Conservation (phyloP, 2,329 filamentous ascomycete genomes). For the Fusarium armeniacum region DNA sequence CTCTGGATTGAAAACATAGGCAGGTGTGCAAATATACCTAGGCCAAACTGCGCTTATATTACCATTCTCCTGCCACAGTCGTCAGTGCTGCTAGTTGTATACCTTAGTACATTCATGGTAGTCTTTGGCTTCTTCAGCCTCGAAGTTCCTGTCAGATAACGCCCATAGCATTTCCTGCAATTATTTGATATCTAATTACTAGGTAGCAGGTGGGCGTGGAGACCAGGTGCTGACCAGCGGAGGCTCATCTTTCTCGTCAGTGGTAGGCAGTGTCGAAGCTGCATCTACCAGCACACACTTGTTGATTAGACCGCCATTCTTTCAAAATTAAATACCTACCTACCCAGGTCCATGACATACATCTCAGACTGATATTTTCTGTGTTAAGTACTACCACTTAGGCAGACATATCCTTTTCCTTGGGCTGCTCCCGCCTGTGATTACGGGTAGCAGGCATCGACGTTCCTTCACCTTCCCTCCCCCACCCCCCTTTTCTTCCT, state of each 20-base stretch:
- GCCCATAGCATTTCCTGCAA: not conserved
- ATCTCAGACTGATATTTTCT: not conserved
- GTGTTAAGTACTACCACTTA: not conserved
- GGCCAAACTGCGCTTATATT: not conserved
- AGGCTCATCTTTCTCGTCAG: not conserved
- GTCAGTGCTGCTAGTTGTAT: not conserved
- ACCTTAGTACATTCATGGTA: not conserved
- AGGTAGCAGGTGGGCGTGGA: not conserved
- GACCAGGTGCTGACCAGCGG: not conserved
- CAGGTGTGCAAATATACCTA: not conserved
- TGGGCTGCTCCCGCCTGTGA: not conserved
- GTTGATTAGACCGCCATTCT: not conserved
- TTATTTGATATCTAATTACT: too few relatives aligned
- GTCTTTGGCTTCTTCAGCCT: not conserved
- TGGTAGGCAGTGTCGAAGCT: not conserved
- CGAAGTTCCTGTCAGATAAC: not conserved
- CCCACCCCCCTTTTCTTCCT: conserved; percentile 2
- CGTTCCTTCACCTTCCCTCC: conserved; percentile 4
- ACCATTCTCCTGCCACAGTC: not conserved
- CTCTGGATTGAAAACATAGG: not conserved
- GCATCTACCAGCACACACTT: not conserved
- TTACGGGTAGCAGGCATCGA: not conserved
- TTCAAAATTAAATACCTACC: not conserved
- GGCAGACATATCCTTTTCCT: not conserved
- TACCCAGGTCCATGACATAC: not conserved